Evolutionary conservation across 2,329 filamentous ascomycete species (phyloP), one percentile per base, ranked within the genome.

Genomic region (Colletotrichum cereale): DNA sequence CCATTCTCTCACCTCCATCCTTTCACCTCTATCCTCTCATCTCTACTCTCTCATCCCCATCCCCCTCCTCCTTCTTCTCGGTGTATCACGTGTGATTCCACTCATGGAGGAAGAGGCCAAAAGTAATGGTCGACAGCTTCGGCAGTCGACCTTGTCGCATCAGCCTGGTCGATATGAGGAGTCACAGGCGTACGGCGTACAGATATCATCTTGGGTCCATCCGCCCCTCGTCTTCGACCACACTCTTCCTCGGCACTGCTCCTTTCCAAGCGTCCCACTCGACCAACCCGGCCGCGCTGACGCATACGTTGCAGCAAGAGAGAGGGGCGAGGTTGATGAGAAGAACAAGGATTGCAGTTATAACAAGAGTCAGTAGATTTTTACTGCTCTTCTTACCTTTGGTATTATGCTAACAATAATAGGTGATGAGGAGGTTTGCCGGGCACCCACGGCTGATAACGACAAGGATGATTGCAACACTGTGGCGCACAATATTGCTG

Each of bases 81-180:
- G 42, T 40, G 7, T 14, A 40, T 52, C 34, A 36, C 60, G 16
- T 10, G 2, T 8, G 18, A 40, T 55, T 63, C 21, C 50, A 36
- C 34, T 29, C 40, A 71, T 69, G 56, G 61, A 48, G 26, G 56
- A 61, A 29, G 26, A 26, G 34, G 31, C 14, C 21, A 8, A 7
- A 57, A 40, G 47, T 14, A 8, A 48, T 11, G 47, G 24, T 29
- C 52, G 65, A 47, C 44, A 44, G 34, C 60, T 72, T 48, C 57
- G 64, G 38, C 57, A 29, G 26, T 62, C 57, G 21, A 73, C 60
- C 24, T n/a, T 69, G 8, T 50, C 24, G 5, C 65, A 63, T 11
- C 72, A 67, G 12, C 76, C 76, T 11, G 73, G 74, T 10, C 74
- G 75, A 1, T 80, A 81, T 53, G 65, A 67, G 16, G 76, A 80